phyloP scores from a whole-genome alignment of 2,329 filamentous ascomycete genomes.

The Ophiostoma tasmaniense region DNA sequence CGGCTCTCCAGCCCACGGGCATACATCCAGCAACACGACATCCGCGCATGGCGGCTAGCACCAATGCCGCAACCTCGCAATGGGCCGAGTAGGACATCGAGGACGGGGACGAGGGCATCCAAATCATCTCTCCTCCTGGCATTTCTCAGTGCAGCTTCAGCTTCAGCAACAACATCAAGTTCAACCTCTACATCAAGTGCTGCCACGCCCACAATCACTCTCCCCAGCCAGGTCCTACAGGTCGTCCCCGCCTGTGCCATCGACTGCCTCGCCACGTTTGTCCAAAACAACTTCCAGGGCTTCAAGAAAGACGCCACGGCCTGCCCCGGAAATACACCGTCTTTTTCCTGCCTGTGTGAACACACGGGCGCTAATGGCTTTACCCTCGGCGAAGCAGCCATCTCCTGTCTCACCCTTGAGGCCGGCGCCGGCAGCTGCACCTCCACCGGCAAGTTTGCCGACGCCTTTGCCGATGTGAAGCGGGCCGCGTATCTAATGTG shows the following conservation, averaged over 20 bases:
- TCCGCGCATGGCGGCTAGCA: constrained; percentile 6
- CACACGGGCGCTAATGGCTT: constrained; percentile 51
- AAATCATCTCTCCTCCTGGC: background rate
- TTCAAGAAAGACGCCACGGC: constrained; percentile 32
- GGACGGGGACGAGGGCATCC: constrained; percentile 4
- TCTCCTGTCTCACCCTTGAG: constrained; percentile 57
- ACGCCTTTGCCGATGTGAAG: background rate
- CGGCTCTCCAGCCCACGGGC: background rate
- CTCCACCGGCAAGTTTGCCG: constrained; percentile 22
- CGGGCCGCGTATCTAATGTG: background rate
- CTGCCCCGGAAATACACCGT: constrained; percentile 39
- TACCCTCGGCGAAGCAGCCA: constrained; percentile 62
- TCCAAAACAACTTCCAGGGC: constrained; percentile 43
- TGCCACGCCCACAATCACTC: constrained; percentile 18
- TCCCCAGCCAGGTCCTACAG: constrained; percentile 29
- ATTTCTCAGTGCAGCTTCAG: background rate
- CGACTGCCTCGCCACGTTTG: constrained; percentile 54
- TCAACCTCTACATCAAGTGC: background rate
- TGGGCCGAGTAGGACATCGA: background rate
- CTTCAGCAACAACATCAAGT: background rate
- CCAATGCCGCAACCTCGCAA: constrained; percentile 8
- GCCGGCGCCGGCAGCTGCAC: constrained; percentile 43
- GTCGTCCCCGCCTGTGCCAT: constrained; percentile 52
- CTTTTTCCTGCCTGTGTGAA: constrained; percentile 57
- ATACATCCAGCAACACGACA: background rate